phyloP scores from a whole-genome alignment of 2,329 filamentous ascomycete genomes.

The Exserohilum rostratum region DNA sequence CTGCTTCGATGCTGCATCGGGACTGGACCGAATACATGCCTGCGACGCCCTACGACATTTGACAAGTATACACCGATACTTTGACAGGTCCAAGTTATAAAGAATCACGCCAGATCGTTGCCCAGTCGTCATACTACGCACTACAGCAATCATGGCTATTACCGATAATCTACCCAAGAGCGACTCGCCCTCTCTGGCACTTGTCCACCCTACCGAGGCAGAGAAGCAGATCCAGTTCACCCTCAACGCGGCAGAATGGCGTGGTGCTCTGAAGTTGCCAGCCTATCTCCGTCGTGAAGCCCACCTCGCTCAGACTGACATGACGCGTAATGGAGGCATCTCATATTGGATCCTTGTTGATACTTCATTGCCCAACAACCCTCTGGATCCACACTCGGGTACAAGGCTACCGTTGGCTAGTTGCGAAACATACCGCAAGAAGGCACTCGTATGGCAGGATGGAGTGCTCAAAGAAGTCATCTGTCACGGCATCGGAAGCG shows the following conservation, averaged over 20 bases:
- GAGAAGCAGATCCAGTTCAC: conserved; percentile 60
- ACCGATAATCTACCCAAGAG: conserved; percentile 52
- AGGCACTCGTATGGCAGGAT: conserved; percentile 52
- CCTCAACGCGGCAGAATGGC: conserved; percentile 64
- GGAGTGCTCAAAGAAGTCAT: conserved; percentile 62
- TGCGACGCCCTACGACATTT: conserved; percentile 14
- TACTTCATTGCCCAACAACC: conserved; percentile 40
- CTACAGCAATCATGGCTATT: conserved; percentile 31
- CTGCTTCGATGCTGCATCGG: conserved; percentile 5
- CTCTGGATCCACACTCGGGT: conserved; percentile 45
- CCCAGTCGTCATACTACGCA: neutral
- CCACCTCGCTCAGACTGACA: conserved; percentile 56
- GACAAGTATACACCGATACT: conserved; percentile 4
- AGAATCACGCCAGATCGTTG: neutral
- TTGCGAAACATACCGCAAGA: conserved; percentile 63
- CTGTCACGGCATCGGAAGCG: conserved; percentile 77
- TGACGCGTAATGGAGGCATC: conserved; percentile 62
- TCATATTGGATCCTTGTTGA: conserved; percentile 67
- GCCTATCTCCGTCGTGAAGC: conserved; percentile 65
- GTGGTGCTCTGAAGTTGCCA: conserved; percentile 60
- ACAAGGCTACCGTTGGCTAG: conserved; percentile 59
- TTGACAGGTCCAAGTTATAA: neutral
- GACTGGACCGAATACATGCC: conserved; percentile 1
- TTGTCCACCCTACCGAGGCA: conserved; percentile 61
- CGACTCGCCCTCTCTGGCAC: conserved; percentile 57